phyloP scores from a whole-genome alignment of 2,329 filamentous ascomycete species.

The Hypoxylon sp. region DNA sequence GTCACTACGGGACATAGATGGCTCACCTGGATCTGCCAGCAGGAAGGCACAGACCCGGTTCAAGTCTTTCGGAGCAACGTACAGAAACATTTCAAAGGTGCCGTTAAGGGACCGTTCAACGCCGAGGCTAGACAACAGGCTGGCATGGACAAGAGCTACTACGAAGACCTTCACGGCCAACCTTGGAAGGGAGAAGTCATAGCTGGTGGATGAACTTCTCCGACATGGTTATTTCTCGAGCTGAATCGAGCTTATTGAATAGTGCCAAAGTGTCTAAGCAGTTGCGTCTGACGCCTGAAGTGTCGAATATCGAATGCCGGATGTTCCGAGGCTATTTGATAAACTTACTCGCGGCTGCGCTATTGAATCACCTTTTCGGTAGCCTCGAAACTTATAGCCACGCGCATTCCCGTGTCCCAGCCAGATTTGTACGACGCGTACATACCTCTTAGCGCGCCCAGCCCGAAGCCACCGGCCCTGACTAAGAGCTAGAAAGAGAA shows the following conservation, averaged over 20 bases:
- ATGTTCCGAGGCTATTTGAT: constrained; percentile 1
- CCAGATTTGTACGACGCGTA: background rate
- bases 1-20: constrained; percentile 64
- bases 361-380: background rate
- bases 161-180: constrained; percentile 54
- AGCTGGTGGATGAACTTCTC: constrained; percentile 50
- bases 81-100: constrained; percentile 59
- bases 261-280: background rate
- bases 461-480: background rate
- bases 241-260: background rate
- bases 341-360: background rate
- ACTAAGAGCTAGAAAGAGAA: background rate
- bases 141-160: constrained; percentile 61
- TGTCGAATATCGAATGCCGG: background rate
- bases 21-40: constrained; percentile 63
- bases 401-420: background rate
- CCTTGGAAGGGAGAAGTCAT: constrained; percentile 51
- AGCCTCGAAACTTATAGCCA: background rate
- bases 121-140: constrained; percentile 60
- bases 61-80: constrained; percentile 62
- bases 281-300: background rate
- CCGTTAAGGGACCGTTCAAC: constrained; percentile 62
- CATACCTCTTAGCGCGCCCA: background rate
- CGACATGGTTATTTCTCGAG: background rate
- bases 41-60: constrained; percentile 62